Base-by-base conservation (phyloP, 768 basidiomycete species). In the Termitomyces sp. region DNA sequence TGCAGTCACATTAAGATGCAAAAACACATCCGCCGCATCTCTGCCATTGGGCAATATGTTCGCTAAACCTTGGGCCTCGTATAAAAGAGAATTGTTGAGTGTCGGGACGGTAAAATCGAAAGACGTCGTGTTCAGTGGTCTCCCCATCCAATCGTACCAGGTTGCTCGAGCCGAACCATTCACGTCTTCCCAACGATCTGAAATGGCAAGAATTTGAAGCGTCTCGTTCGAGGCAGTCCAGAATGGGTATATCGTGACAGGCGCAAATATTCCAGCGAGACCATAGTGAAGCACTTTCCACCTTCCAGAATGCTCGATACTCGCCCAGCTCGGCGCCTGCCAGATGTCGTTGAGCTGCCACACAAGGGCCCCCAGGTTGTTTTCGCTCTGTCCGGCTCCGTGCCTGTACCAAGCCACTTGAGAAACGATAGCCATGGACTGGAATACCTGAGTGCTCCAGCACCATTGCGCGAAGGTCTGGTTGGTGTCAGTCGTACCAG, bases 401-500 rank as follows among this genome's bases (percentile, higher is more conserved):
- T 77, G 79, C 35, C 83, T 73, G 68, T 85, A 85, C 73, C 76
- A 85, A 6, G 82, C 77, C 41, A 84, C 77, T 63, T 85, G 72
- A n/a, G 82, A 74, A n/a, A 77, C 73, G 73, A 84, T 83, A 44
- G 79, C 77, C 75, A 84, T 77, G 19, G 78, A 71, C 60, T 84
- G 83, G 77, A 84, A 84, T 19, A 84, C 60, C 61, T 84, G 83
- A 3, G 83, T 84, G 66, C 80, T 82, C 73, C 76, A 85, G 67
- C 81, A 83, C 82, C 82, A 84, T 63, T 84, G 82, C 0, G 83
- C 79, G 65, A 85, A 84, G 0, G 82, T 84, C 62, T 82, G 77
- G 57, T 85, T 83, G 19, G 75, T 55, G 62, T 82, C 73, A 17
- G 74, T 58, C 1, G 78, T 81, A 14, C 66, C 67, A 3, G 82